Evolutionary conservation across 345 rosid genomes (phyloP).

Genomic region (Melastoma malabathricum): DNA sequence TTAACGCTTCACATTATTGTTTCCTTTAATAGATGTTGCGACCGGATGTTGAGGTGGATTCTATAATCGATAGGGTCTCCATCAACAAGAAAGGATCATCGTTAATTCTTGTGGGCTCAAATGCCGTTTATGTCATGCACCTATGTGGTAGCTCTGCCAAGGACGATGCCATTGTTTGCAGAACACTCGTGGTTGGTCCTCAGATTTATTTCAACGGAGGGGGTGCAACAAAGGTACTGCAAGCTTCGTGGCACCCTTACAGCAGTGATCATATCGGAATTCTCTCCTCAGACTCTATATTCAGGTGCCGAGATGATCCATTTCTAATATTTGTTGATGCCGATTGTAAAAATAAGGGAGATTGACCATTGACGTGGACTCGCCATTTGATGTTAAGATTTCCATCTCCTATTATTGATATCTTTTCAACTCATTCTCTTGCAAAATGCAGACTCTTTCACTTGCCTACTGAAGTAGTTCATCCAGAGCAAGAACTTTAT

Average conservation of each 20-base stretch:
- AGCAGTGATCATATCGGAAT: constrained; percentile 74
- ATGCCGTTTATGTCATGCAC: constrained; percentile 55
- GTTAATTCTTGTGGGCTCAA: constrained; percentile 47
- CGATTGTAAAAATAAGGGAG: too few relatives aligned
- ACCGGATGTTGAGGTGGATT: constrained; percentile 40
- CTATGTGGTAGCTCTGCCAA: constrained; percentile 52
- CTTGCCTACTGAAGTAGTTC: constrained; percentile 54
- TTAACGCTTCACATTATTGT: too few relatives aligned
- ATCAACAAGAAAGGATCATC: constrained; percentile 79
- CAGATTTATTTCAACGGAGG: constrained; percentile 42
- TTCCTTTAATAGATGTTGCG: constrained; percentile 40
- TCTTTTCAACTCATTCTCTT: too few relatives aligned
- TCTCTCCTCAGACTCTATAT: constrained; percentile 91
- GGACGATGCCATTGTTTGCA: constrained; percentile 53
- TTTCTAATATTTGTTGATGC: too few relatives aligned
- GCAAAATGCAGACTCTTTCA: constrained; percentile 47
- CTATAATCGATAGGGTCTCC: constrained; percentile 52
- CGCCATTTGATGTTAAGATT: too few relatives aligned
- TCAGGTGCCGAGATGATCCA: constrained; percentile 38
- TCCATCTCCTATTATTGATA: too few relatives aligned
- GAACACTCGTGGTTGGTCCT: constrained; percentile 72
- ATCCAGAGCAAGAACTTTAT: constrained; percentile 93
- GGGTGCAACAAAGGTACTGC: constrained; percentile 40
- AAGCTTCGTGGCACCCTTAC: constrained; percentile 77
- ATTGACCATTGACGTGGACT: too few relatives aligned